A percentile compares a stretch with the other conserved stretches of the same genome.
Evolutionary conservation across 768 basidiomycete species (phyloP).

Genomic region (Pleurotus citrinopileatus): DNA sequence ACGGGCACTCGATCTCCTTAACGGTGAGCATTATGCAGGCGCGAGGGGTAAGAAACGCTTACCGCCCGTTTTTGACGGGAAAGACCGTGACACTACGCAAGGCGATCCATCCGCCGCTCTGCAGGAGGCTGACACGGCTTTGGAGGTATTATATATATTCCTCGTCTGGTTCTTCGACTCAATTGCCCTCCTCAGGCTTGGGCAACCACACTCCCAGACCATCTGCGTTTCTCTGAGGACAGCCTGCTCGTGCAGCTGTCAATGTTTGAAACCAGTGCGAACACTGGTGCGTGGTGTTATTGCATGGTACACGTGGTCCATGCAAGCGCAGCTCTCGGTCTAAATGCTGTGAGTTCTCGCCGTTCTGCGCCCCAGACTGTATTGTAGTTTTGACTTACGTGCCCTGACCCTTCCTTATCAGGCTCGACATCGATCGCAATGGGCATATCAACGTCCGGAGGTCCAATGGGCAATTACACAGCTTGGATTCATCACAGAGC

Average conservation of each 20-base stretch:
- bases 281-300: constrained; percentile 80
- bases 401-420: constrained; percentile 15
- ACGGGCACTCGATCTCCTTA: constrained; percentile 46
- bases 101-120: constrained; percentile 32
- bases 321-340: constrained; percentile 61
- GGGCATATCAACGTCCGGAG: constrained; percentile 30
- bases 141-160: too few species aligned
- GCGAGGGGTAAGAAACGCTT: background rate
- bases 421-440: constrained; percentile 37
- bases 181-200: constrained; percentile 57
- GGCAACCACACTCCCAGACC: constrained; percentile 63
- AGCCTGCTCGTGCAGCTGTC: constrained; percentile 65
- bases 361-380: constrained; percentile 8
- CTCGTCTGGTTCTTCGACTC: too few species aligned
- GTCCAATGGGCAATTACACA: constrained; percentile 41
- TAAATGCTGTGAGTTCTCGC: constrained; percentile 53
- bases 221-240: constrained; percentile 69
- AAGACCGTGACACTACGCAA: constrained; percentile 31
- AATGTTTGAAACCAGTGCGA: constrained; percentile 79
- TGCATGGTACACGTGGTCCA: constrained; percentile 73
- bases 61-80: background rate
- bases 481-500: constrained; percentile 41
- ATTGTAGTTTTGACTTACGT: background rate
- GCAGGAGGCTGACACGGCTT: constrained; percentile 40
- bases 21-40: constrained; percentile 35